Base-by-base conservation (phyloP, 2,329 filamentous ascomycete genomes). In the Chaetomium strumarium region DNA sequence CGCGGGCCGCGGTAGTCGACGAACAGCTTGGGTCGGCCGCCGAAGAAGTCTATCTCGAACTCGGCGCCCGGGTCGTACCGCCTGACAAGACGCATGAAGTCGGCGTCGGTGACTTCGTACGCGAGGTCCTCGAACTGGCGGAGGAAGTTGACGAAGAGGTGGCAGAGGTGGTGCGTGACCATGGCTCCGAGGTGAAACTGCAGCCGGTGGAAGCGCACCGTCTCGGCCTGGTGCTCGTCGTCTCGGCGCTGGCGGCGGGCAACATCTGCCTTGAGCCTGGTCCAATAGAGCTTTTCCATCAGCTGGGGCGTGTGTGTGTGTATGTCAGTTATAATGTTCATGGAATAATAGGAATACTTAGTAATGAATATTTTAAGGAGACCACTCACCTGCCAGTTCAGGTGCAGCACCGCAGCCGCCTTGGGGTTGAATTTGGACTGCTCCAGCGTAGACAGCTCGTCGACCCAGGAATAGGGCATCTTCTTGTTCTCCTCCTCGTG, bases 21-120 rank as follows among this genome's bases (percentile, higher is more conserved):
- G 40, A 60, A 60, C 41, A 60, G 40, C 48, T 59, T 60, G 2
- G 51, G 51, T 8, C 57, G 37, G 14, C 58, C 58, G 17, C 58
- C 58, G 34, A 60, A 59, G 54, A 60, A 60, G 2, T 54, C 55
- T 11, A 53, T 40, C 51, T 60, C 57, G 19, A 57, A 59, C 49
- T 59, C 58, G 19, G 53, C 53, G 31, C 57, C 58, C 1, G 55
- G 52, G 43, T 60, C 58, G 33, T 59, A 56, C n/a, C 52, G 51
- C 10, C 44, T 49, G 6, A 57, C 58, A 14, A 60, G 47, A 19
- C 56, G 47, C 50, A 57, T 36, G 14, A 60, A 43, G 29, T 57
- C 53, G 31, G 45, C 51, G 39, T 58, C 58, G 20, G 49, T 53
- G 24, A 59, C 52, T 14, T 44, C 38, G 20, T 37, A 29, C 8